Evolutionary conservation across 2,329 filamentous ascomycete genomes (phyloP), one percentile per base, ranked within the genome.

Genomic region (Trichoderma guizhouense): DNA sequence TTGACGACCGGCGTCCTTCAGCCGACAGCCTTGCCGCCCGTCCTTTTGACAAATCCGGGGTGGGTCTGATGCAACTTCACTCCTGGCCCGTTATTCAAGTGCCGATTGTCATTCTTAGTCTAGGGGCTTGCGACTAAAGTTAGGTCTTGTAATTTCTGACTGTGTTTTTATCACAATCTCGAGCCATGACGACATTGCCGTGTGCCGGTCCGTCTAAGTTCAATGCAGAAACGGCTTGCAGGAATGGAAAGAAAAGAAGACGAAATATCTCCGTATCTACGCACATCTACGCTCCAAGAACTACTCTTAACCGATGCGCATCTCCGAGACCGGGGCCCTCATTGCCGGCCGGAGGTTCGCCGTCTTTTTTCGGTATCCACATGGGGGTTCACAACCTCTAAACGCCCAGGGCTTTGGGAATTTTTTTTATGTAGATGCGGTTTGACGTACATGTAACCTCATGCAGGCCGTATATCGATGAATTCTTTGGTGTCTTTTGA

Each of bases 11-110:
- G 51, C 21, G 18, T 51, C 53, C 21, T 43, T 57, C 51, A 67
- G 64, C 64, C 64, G 64, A 43, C 34, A 67, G 64, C 64, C 64
- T 58, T 67, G 64, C 51, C 47, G 15, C 51, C 64, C 30, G 51
- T 58, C 18, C 39, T 43, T 18, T n/a, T 58, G 24, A 43, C 32
- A 30, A 58, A 67, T 36, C 24, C 24, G 21, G 7, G 12, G 30
- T 55, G 64, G 64, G 64, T 66, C 51, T 67, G 51, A 67, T 67
- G 28, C 63, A 15, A 32, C 63, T 39, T 39, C 21, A 26, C 7
- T 53, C 64, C 64, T 67, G 47, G 62, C 62, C 30, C 51, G 39
- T 43, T 67, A 11, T 7, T 26, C 64, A 67, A 67, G 51, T 67
- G 64, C 64, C 64, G 64, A 65, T 58, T 58, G 64, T 67, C 64